Percentiles rank a stretch among this genome's conserved stretches.
These are phyloP conservation scores for Mercurialis annua DNA, from an alignment of 345 rosid genomes.

Conservation along the genomic window DNA sequence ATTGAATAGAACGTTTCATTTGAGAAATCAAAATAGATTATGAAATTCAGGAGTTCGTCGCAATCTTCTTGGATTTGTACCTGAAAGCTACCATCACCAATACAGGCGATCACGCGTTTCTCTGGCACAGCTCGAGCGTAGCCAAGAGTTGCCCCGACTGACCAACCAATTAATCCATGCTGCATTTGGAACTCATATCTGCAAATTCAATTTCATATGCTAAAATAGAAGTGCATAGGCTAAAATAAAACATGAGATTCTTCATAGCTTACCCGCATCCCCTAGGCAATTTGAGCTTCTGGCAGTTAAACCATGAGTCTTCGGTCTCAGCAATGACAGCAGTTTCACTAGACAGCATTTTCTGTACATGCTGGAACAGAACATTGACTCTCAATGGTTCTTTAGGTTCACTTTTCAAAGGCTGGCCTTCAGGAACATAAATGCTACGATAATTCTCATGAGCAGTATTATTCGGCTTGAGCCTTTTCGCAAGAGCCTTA, in stretches of 20 bases:
- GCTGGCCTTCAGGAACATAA: slow-evolving; percentile 58
- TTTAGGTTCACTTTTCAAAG: slow-evolving; percentile 43
- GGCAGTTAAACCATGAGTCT: slow-evolving; percentile 89
- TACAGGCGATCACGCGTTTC: slow-evolving; percentile 75
- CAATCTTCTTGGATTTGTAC: slow-evolving; percentile 26
- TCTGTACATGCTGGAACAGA: slow-evolving; percentile 66
- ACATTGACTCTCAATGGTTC: slow-evolving; percentile 79
- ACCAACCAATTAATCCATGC: slow-evolving; percentile 88
- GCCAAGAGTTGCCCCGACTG: slow-evolving; percentile 80
- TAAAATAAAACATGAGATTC: not conserved
- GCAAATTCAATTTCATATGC: slow-evolving; percentile 13
- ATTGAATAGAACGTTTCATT: too few relatives aligned
- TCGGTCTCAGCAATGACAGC: slow-evolving; percentile 87
- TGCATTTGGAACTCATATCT: slow-evolving; percentile 91
- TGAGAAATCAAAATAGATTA: too few relatives aligned
- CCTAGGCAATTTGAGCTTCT: slow-evolving; percentile 63
- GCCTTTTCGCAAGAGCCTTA: slow-evolving; percentile 49
- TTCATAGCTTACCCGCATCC: slow-evolving; percentile 61
- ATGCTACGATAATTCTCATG: slow-evolving; percentile 72
- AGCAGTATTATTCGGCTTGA: slow-evolving; percentile 53
- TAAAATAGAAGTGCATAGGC: too few relatives aligned
- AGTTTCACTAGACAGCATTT: slow-evolving; percentile 59
- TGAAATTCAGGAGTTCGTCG: not conserved
- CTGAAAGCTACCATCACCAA: slow-evolving; percentile 90
- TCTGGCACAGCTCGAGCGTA: slow-evolving; percentile 72